Percentiles rank a stretch among this genome's conserved stretches.
phyloP scores from a whole-genome alignment of 768 basidiomycete species.

The Termitomyces sp. region DNA sequence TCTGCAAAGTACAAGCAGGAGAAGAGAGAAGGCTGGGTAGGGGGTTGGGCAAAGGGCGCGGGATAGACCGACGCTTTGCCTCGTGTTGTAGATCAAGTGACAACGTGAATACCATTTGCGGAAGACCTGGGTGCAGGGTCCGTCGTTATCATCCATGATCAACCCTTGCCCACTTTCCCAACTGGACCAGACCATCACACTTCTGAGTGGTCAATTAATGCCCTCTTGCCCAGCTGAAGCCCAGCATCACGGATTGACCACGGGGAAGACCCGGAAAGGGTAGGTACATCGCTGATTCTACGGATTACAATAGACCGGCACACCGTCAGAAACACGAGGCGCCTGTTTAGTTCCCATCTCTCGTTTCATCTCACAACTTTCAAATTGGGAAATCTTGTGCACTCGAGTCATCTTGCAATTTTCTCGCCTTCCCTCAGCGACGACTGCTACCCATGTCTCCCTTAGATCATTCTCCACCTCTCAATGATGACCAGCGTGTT shows the following conservation, averaged over 20 bases:
- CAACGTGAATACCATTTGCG: conserved; percentile 9
- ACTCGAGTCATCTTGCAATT: conserved; percentile 25
- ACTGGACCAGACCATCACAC: conserved; percentile 3
- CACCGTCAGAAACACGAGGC: conserved; percentile 35
- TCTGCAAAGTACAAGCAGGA: background rate
- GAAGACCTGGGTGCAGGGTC: conserved; percentile 9
- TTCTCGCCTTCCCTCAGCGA: conserved; percentile 14
- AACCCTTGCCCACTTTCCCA: conserved; percentile 16
- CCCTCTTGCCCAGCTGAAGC: conserved; percentile 10
- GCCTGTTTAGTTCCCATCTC: conserved; percentile 30
- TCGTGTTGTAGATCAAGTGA: conserved; percentile 23
- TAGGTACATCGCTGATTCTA: conserved; percentile 17
- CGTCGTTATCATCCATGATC: conserved; percentile 15
- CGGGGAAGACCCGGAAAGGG: conserved; percentile 25
- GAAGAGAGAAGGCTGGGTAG: conserved; percentile 15
- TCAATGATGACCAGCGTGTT: conserved; percentile 16
- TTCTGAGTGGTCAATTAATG: conserved; percentile 8
- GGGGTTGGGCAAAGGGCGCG: conserved; percentile 30
- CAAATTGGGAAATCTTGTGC: conserved; percentile 23
- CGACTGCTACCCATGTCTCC: conserved; percentile 13
- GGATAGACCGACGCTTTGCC: conserved; percentile 21
- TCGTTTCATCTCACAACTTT: conserved; percentile 22
- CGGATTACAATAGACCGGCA: conserved; percentile 28
- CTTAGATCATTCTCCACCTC: conserved; percentile 11
- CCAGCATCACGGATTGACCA: conserved; percentile 21